phyloP scores from a whole-genome alignment of 441 rosid species.

The Croton laevigatus region DNA sequence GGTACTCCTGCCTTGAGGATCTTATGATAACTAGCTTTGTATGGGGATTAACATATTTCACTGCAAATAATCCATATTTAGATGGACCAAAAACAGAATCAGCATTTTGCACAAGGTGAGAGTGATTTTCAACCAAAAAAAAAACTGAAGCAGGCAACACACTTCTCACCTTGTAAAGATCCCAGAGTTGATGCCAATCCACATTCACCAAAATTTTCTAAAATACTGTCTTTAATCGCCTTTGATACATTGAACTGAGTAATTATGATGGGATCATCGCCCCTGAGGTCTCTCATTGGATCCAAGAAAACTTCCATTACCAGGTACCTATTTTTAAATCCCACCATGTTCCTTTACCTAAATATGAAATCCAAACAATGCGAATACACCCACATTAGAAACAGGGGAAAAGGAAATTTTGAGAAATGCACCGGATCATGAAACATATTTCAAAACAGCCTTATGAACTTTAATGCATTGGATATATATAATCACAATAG shows the following conservation, averaged over 20 bases:
- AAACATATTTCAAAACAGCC: too few relatives aligned
- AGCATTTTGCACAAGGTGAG: background rate
- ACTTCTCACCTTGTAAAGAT: conserved; percentile 50
- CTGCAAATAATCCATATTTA: conserved; percentile 23
- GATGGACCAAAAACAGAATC: background rate
- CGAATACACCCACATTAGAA: conserved; percentile 19
- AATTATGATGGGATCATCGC: conserved; percentile 58
- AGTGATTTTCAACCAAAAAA: background rate
- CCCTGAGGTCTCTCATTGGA: conserved; percentile 53
- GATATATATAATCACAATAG: too few relatives aligned
- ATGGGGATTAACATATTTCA: conserved; percentile 69
- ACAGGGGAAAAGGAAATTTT: too few relatives aligned
- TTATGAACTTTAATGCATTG: too few relatives aligned
- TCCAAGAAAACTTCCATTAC: conserved; percentile 73
- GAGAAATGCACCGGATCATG: too few relatives aligned
- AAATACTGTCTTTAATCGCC: conserved; percentile 67
- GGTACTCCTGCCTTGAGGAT: conserved; percentile 63
- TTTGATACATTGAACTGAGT: conserved; percentile 60
- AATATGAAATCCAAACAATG: background rate
- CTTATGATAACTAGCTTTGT: conserved; percentile 70
- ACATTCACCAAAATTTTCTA: conserved; percentile 66
- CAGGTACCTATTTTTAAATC: conserved; percentile 74
- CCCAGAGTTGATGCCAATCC: conserved; percentile 68
- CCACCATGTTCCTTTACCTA: conserved; percentile 50
- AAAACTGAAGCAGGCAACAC: background rate